phyloP scores from a whole-genome alignment of 495 filamentous ascomycete species.

The Darksidea phi region DNA sequence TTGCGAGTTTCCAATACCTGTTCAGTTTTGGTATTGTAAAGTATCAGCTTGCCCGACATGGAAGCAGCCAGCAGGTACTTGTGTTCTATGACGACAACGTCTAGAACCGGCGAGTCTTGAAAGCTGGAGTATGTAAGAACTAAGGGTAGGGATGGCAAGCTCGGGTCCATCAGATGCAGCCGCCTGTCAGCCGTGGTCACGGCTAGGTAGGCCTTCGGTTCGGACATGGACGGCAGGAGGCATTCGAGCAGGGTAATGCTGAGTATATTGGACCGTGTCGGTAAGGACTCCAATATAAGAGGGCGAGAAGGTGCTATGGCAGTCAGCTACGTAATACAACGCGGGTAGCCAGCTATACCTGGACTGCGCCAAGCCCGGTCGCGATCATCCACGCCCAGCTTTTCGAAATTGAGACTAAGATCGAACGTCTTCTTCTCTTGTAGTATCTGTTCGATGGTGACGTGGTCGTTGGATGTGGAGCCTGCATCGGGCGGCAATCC shows the following conservation, averaged over 20 bases:
- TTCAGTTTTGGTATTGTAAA: conserved; percentile 45
- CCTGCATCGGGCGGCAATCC: conserved; percentile 53
- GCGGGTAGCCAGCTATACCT: conserved; percentile 42
- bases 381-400: conserved; percentile 47
- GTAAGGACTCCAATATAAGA: conserved; percentile 44
- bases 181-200: conserved; percentile 56
- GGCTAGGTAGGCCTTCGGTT: conserved; percentile 37
- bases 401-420: conserved; percentile 57
- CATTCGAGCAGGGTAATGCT: conserved; percentile 51
- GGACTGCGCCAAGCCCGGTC: conserved; percentile 51
- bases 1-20: conserved; percentile 50
- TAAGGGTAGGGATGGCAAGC: conserved; percentile 37
- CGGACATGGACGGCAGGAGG: conserved; percentile 10
- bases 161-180: conserved; percentile 49
- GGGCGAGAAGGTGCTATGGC: conserved; percentile 52
- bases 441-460: conserved; percentile 64
- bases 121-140: conserved; percentile 40
- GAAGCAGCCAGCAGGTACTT: conserved; percentile 51
- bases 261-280: conserved; percentile 56
- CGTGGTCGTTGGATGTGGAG: conserved; percentile 42
- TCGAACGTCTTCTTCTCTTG: conserved; percentile 67
- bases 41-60: conserved; percentile 63
- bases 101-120: conserved; percentile 63
- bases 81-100: conserved; percentile 44
- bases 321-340: conserved; percentile 1